Base-by-base conservation (phyloP, 2,329 filamentous ascomycete genomes). In the Sporothrix brasiliensis region DNA sequence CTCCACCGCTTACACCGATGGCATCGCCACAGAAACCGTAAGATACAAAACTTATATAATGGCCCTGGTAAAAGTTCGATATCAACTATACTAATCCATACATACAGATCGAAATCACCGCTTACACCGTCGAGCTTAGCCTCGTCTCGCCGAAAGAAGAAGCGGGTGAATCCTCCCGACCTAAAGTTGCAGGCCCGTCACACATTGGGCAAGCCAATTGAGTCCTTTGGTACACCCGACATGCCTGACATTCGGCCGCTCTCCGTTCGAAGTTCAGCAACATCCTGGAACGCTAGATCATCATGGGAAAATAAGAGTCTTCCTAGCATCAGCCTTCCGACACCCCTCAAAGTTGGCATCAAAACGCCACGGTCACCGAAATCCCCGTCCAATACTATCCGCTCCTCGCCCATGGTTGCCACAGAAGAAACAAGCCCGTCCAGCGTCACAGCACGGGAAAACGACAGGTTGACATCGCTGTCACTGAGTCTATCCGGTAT, bases 401-500 rank as follows among this genome's bases (percentile, higher is more conserved):
- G 52, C 2, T 72, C 68, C 2, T 70, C 69, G 3, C 60, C 50
- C 1, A 34, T n/a, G 2, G 41, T 69, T 2, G 34, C 47, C 4
- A 61, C 70, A 0, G 50, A 61, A 7, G 65, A 60, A 7, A 72
- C 67, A 14, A 47, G 53, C 3, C 27, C 63, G 1, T 71, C 70
- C 0, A 66, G 67, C 2, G 10, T 53, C 0, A 27, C 44, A 0
- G 52, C 69, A 3, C 54, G 69, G 3, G 72, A 74, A 1, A 73
- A 75, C 3, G 63, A 66, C 2, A 44, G 71, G 1, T 50, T 60
- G 9, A 54, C 63, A 34, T 75, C 74, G 24, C 72, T 78, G 56
- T 77, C 76, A 11, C 75, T 79, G n/a, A 76, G 78, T 61, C 74
- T 82, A 41, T 73, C 75, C 6, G 77, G 76, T 10, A 79, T 88